These are phyloP conservation scores for Parathielavia hyrcaniae DNA, from an alignment of 495 filamentous ascomycete species.

Conservation along the genomic window DNA sequence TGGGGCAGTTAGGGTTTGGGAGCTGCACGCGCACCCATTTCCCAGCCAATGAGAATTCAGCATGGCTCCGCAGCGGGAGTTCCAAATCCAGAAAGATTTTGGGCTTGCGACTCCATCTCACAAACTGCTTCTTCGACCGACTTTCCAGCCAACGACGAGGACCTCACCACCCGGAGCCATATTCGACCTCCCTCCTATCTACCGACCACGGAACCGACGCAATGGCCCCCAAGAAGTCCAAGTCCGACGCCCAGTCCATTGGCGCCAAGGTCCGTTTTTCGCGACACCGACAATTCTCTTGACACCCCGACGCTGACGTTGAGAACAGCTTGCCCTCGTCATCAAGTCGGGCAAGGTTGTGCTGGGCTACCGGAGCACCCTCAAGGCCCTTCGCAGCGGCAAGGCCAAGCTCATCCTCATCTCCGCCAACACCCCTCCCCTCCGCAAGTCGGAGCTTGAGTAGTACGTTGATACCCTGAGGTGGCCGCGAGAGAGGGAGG, in stretches of 20 bases:
- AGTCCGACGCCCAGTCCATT: constrained; percentile 88
- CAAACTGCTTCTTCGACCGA: constrained; percentile 22
- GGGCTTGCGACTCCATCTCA: constrained; percentile 18
- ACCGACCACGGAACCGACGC: constrained; percentile 24
- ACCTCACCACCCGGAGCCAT: constrained; percentile 17
- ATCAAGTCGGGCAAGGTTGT: constrained; percentile 87
- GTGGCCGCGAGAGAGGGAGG: neutral
- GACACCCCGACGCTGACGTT: constrained; percentile 6
- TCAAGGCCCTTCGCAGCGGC: constrained; percentile 87
- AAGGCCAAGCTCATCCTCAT: constrained; percentile 69
- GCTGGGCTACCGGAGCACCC: constrained; percentile 88
- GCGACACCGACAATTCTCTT: neutral
- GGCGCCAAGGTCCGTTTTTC: constrained; percentile 55
- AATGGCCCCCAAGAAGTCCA: constrained; percentile 92
- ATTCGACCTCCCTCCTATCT: constrained; percentile 7
- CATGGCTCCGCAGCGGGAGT: constrained; percentile 11
- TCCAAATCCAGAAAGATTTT: constrained; percentile 18
- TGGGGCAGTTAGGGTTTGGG: constrained; percentile 43
- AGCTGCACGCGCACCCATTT: constrained; percentile 13
- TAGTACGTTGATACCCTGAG: constrained; percentile 25
- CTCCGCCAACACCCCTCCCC: constrained; percentile 79
- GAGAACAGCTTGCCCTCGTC: constrained; percentile 64
- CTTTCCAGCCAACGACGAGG: constrained; percentile 23
- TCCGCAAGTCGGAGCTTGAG: constrained; percentile 92
- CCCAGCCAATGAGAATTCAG: constrained; percentile 20